Percentiles rank a stretch among this genome's conserved stretches.
These are phyloP conservation scores for Yamadazyma jaroonii DNA, from an alignment of 1,139 yeast genomes.

Conservation along the genomic window DNA sequence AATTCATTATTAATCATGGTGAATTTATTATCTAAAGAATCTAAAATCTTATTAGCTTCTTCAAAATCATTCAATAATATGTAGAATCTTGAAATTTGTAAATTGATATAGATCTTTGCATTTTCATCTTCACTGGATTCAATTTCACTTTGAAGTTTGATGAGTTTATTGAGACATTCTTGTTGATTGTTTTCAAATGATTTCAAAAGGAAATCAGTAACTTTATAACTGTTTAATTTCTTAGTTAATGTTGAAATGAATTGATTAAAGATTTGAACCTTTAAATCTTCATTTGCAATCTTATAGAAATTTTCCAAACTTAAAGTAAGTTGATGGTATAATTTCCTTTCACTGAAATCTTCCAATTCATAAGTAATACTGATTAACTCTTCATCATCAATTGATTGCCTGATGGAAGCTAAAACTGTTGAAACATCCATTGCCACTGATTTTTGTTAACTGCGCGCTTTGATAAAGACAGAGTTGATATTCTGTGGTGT, in stretches of 20 bases:
- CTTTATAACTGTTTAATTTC: constrained; percentile 75
- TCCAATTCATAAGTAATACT: constrained; percentile 73
- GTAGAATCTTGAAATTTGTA: constrained; percentile 75
- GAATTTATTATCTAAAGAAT: constrained; percentile 49
- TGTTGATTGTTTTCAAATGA: constrained; percentile 51
- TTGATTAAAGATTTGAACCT: constrained; percentile 66
- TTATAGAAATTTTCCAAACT: constrained; percentile 58
- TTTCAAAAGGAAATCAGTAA: constrained; percentile 69
- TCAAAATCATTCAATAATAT: constrained; percentile 55
- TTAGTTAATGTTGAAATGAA: constrained; percentile 67
- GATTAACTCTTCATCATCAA: constrained; percentile 61
- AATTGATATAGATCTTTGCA: constrained; percentile 57
- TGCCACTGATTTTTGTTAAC: constrained; percentile 10
- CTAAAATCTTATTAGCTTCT: constrained; percentile 69
- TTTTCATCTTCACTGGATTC: constrained; percentile 23
- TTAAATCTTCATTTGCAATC: constrained; percentile 41
- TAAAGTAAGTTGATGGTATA: constrained; percentile 75
- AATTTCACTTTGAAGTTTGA: constrained; percentile 41
- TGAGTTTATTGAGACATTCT: constrained; percentile 44
- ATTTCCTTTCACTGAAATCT: constrained; percentile 81
- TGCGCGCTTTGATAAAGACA: too few relatives aligned
- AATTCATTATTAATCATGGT: constrained; percentile 42
- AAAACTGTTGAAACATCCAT: constrained; percentile 62
- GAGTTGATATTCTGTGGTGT: too few relatives aligned
- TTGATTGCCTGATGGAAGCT: constrained; percentile 66